Percentiles rank a stretch among this genome's conserved stretches.
phyloP scores from a whole-genome alignment of 116 monocot genomes.

The Phalaenopsis hybrid region DNA sequence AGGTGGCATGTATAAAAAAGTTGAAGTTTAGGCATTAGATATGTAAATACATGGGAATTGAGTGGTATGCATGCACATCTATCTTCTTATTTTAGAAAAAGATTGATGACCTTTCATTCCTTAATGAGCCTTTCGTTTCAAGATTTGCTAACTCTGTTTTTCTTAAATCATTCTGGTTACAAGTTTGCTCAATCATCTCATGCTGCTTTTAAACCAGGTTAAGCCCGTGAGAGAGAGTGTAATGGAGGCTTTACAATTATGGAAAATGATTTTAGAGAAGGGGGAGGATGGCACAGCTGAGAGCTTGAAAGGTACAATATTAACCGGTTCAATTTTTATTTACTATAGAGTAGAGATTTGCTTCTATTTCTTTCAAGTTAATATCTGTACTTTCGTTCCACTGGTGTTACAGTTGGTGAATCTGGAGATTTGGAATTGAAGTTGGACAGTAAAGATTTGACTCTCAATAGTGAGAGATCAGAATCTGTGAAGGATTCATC shows the following conservation, averaged over 20 bases:
- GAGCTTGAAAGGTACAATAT: constrained; percentile 29
- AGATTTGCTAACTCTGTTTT: no score
- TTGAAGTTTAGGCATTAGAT: no score
- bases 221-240: constrained; percentile 94
- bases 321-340: not conserved
- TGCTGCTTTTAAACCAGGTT: constrained; percentile 33
- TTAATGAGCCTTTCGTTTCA: no score
- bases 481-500: constrained; percentile 37
- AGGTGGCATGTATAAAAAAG: no score
- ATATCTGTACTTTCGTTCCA: not conserved
- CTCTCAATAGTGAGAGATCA: constrained; percentile 25
- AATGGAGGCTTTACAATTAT: constrained; percentile 51
- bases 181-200: not conserved
- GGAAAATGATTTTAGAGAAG: constrained; percentile 64
- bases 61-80: no score
- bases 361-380: not conserved
- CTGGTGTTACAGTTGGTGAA: constrained; percentile 21
- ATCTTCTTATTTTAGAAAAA: no score
- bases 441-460: constrained; percentile 28
- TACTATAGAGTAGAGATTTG: not conserved
- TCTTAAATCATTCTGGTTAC: not conserved
- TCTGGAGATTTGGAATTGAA: constrained; percentile 37
- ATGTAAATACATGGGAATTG: no score
- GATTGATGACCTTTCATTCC: no score
- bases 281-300: constrained; percentile 34